Conservation (phyloP, 2,329 filamentous ascomycete species). For the Phaeomoniella chlamydospora region DNA sequence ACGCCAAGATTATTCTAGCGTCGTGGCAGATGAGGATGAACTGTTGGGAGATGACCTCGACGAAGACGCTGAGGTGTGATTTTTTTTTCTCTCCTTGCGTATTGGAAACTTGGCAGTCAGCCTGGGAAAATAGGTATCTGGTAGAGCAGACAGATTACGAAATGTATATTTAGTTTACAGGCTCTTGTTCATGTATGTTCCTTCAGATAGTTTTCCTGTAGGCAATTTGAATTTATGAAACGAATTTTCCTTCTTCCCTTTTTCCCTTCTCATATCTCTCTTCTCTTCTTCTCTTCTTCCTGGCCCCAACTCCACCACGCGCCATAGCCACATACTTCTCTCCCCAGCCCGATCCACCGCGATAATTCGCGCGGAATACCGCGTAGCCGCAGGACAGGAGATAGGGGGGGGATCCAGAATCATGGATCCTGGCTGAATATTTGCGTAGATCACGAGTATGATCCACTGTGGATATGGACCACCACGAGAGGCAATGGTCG, state of each 20-base stretch:
- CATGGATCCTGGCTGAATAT: constrained; percentile 14
- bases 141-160: too few relatives aligned
- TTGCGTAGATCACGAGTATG: constrained; percentile 14
- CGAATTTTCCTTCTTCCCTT: too few relatives aligned
- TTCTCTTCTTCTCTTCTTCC: too few relatives aligned
- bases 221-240: too few relatives aligned
- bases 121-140: too few relatives aligned
- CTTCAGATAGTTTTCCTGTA: too few relatives aligned
- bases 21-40: constrained; percentile 90
- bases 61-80: constrained; percentile 48
- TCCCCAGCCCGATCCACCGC: constrained; percentile 19
- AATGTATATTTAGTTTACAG: too few relatives aligned
- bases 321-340: constrained; percentile 17
- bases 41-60: constrained; percentile 86
- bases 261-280: too few relatives aligned
- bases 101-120: too few relatives aligned
- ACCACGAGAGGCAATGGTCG: constrained; percentile 15
- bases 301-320: constrained; percentile 15
- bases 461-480: constrained; percentile 22
- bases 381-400: constrained; percentile 21
- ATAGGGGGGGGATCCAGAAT: constrained; percentile 15
- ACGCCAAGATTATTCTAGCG: constrained; percentile 72
- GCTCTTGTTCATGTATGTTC: too few relatives aligned
- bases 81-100: constrained; percentile 7
- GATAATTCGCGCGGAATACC: constrained; percentile 23